Percentiles rank a stretch among this genome's conserved stretches.
Evolutionary conservation across 768 basidiomycete species (phyloP).

Genomic region (Russula griseocarnosa): DNA sequence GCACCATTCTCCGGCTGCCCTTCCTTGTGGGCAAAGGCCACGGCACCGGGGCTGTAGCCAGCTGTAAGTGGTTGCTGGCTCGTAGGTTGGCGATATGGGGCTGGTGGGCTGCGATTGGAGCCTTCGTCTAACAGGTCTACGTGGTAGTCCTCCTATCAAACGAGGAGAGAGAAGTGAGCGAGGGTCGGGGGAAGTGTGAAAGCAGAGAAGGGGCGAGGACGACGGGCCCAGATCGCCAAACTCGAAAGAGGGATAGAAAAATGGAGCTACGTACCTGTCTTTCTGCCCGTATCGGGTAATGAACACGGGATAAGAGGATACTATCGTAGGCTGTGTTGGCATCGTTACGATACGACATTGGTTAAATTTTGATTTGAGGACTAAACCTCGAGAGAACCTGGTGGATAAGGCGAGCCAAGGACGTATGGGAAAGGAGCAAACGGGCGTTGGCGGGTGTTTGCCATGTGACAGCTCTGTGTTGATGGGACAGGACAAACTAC

Average conservation of each 20-base stretch:
- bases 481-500: too few species aligned
- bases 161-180: background rate
- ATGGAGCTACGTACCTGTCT: conserved; percentile 31
- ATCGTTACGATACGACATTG: conserved; percentile 20
- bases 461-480: too few species aligned
- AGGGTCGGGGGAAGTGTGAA: background rate
- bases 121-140: conserved; percentile 40
- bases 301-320: conserved; percentile 33
- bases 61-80: conserved; percentile 27
- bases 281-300: conserved; percentile 33
- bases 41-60: conserved; percentile 9
- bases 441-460: too few species aligned
- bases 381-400: background rate
- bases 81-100: conserved; percentile 25
- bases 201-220: too few species aligned
- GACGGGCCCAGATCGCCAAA: too few species aligned
- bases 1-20: too few species aligned
- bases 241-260: too few species aligned
- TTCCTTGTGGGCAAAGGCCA: too few species aligned
- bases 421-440: background rate
- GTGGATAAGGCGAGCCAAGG: too few species aligned
- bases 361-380: background rate
- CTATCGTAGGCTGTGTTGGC: conserved; percentile 29
- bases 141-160: conserved; percentile 51
- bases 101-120: conserved; percentile 28